Base-by-base conservation (phyloP, 495 filamentous ascomycete species). In the Aspergillus steynii region DNA sequence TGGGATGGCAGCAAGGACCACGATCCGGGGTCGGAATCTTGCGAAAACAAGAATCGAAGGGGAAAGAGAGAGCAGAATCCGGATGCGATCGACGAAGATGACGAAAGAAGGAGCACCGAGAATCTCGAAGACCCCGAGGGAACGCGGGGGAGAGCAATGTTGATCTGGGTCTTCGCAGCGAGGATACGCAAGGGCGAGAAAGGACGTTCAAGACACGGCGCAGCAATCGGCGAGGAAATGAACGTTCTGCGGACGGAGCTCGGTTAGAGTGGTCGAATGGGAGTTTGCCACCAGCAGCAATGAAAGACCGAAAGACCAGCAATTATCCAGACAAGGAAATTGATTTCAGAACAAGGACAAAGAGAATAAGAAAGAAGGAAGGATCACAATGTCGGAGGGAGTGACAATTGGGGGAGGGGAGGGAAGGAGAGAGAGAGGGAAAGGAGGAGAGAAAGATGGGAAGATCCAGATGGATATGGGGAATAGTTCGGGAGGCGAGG, bases 1-100 rank as follows among this genome's bases (percentile, higher is more conserved):
- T 59, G 68, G 61, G 61, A 62, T 71, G 60, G 67, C 63, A 70
- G 75, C 73, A 77, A 77, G 74, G 74, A 75, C 68, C 62, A 62
- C 50, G 58, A 65, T 57, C 27, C 57, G 50, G 32, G 45, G 28
- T 55, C 29, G 45, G 50, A 46, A 31, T 57, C 31, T 14, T 50
- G 45, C n/a, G 27, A 34, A 55, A 54, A 51, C 48, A 51, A 56
- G 12, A n/a, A 56, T 37, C 20, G 26, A 53, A 9, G 28, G 20
- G 34, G 15, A 28, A n/a, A n/a, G 46, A 10, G 4, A 49, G 7
- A 7, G 4, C 10, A 45, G 34, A 28, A n/a, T 56, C 52, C 51
- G 52, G 61, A 56, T 47, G 48, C 31, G 63, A 66, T 59, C 59
- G 59, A 59, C 59, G 51, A 65, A 20, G 48, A 46, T 4, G 52